phyloP scores from a whole-genome alignment of 768 basidiomycete species.

The Mycena epipterygia region DNA sequence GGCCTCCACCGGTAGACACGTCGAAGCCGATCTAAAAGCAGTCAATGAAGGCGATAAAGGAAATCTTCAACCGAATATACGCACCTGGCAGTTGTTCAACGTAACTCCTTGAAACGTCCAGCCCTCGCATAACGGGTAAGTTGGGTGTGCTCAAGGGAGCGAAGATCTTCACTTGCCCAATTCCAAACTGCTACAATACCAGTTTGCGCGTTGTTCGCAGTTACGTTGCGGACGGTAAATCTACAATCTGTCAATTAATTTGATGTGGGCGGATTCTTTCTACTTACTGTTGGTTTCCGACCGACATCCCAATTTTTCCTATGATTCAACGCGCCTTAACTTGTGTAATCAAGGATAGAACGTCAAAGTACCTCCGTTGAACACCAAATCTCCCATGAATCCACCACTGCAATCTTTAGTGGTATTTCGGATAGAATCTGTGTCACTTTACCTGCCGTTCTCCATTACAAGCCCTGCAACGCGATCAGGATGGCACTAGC shows the following conservation, averaged over 20 bases:
- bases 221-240: slow-evolving; percentile 72
- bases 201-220: slow-evolving; percentile 67
- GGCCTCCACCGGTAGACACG: slow-evolving; percentile 62
- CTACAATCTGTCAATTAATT: slow-evolving; percentile 39
- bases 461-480: slow-evolving; percentile 76
- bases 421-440: background rate
- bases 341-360: background rate
- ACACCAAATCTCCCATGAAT: slow-evolving; percentile 67
- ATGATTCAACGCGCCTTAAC: background rate
- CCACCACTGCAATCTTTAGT: slow-evolving; percentile 54
- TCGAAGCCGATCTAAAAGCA: slow-evolving; percentile 65
- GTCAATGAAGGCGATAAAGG: slow-evolving; percentile 18
- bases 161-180: slow-evolving; percentile 50
- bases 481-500: slow-evolving; percentile 47
- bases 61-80: background rate
- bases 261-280: background rate
- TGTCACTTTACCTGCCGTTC: slow-evolving; percentile 71
- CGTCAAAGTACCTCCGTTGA: slow-evolving; percentile 64
- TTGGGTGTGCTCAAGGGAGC: background rate
- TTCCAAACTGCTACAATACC: slow-evolving; percentile 61
- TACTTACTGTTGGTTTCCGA: slow-evolving; percentile 84
- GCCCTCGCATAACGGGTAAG: slow-evolving; percentile 49
- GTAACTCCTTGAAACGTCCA: slow-evolving; percentile 62
- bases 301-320: slow-evolving; percentile 82
- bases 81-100: slow-evolving; percentile 55